Evolutionary conservation across 2,329 filamentous ascomycete species (phyloP).

Genomic region (Aspergillus sojae): DNA sequence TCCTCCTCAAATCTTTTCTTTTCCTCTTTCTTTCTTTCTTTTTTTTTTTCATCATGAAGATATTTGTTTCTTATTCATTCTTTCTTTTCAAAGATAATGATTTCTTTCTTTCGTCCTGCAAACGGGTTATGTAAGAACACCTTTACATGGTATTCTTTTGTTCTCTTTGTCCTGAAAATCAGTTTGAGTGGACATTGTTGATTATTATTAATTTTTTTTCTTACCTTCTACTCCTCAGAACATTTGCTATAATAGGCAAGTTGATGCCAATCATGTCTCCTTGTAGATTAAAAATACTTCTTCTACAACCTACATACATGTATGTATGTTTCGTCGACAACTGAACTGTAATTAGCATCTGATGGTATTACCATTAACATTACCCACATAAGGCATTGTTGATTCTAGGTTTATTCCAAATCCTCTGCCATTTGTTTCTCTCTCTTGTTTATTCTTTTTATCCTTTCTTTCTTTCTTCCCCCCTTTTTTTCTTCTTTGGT

Average conservation of each 20-base stretch:
- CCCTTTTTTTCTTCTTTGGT: neutral
- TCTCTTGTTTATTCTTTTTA: neutral
- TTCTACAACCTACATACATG: neutral
- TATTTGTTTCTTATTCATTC: neutral
- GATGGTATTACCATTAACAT: neutral
- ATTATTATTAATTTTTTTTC: neutral
- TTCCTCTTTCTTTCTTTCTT: neutral
- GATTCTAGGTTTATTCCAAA: constrained; percentile 3
- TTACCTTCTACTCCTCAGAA: neutral
- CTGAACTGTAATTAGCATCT: constrained; percentile 2
- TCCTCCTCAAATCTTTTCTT: neutral
- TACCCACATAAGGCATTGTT: constrained; percentile 6
- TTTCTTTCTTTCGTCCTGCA: neutral
- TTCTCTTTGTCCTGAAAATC: neutral
- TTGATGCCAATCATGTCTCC: constrained; percentile 1
- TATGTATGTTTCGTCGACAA: constrained; percentile 3
- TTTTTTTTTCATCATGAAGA: neutral
- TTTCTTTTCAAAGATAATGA: neutral
- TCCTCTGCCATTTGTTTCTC: neutral
- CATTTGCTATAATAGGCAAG: neutral
- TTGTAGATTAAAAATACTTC: constrained; percentile 2
- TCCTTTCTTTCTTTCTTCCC: neutral
- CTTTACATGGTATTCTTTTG: neutral
- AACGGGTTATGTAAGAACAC: neutral
- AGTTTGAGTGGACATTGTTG: neutral